Evolutionary conservation across 2,329 filamentous ascomycete species (phyloP).

Genomic region (Zalaria obscura): DNA sequence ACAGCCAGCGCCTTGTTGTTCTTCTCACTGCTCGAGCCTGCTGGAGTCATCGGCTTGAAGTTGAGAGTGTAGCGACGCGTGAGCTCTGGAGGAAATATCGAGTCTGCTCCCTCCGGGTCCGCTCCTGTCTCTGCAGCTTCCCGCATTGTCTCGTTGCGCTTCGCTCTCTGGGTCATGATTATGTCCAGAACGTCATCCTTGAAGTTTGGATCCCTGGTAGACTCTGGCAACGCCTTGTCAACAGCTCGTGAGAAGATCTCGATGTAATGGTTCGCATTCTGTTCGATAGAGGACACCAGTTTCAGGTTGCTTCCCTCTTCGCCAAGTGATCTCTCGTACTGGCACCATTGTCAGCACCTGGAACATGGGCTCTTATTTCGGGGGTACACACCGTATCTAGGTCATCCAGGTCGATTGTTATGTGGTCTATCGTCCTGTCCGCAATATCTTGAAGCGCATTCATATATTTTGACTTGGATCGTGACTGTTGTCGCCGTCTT

Average conservation of each 20-base stretch:
- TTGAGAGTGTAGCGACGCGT: slow-evolving; percentile 90
- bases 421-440: slow-evolving; percentile 61
- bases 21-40: slow-evolving; percentile 45
- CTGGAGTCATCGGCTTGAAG: slow-evolving; percentile 79
- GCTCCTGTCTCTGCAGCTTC: slow-evolving; percentile 22
- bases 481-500: slow-evolving; percentile 31
- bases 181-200: slow-evolving; percentile 97
- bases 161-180: slow-evolving; percentile 81
- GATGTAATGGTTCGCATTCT: slow-evolving; percentile 89
- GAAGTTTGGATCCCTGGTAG: slow-evolving; percentile 71
- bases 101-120: slow-evolving; percentile 47
- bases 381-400: slow-evolving; percentile 47
- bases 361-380: slow-evolving; percentile 6
- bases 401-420: slow-evolving; percentile 83
- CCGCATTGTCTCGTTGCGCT: slow-evolving; percentile 64
- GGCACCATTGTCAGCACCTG: slow-evolving; percentile 1
- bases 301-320: slow-evolving; percentile 44
- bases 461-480: slow-evolving; percentile 70
- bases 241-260: slow-evolving; percentile 81
- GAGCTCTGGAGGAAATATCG: slow-evolving; percentile 81
- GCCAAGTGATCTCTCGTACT: slow-evolving; percentile 64
- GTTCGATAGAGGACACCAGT: slow-evolving; percentile 72
- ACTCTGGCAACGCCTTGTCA: slow-evolving; percentile 70
- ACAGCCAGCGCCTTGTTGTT: slow-evolving; percentile 63
- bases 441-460: slow-evolving; percentile 75